Evolutionary conservation across 139 green algal genomes (phyloP).

Genomic region (Volvox reticuliferus): DNA sequence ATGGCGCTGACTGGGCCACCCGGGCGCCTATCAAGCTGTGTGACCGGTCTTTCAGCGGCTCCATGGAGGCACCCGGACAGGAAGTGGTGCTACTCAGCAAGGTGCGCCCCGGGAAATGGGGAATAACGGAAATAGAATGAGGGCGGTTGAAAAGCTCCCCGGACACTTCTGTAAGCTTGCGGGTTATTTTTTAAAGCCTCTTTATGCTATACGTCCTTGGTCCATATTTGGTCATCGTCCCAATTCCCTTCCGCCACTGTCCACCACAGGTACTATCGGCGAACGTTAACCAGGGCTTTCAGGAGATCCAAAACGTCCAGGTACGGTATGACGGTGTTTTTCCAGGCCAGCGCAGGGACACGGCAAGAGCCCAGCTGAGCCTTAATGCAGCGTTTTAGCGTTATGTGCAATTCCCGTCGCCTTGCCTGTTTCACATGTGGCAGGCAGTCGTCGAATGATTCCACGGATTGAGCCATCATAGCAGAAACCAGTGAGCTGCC

Average conservation of each 20-base stretch:
- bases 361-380: no score
- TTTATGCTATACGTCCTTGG: background rate
- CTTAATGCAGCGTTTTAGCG: no score
- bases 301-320: slow-evolving; percentile 80
- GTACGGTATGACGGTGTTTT: background rate
- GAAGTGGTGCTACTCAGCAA: slow-evolving; percentile 76
- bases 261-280: slow-evolving; percentile 59
- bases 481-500: no score
- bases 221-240: background rate
- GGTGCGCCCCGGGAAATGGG: slow-evolving; percentile 36
- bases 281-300: slow-evolving; percentile 80
- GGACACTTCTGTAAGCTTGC: no score
- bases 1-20: slow-evolving; percentile 66
- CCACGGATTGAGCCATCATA: no score
- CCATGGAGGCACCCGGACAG: slow-evolving; percentile 51
- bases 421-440: no score
- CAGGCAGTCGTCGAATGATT: no score
- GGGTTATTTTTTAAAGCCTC: no score
- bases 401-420: no score
- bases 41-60: slow-evolving; percentile 62
- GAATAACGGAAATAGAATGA: no score
- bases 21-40: slow-evolving; percentile 92
- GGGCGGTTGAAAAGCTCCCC: no score
- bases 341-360: no score
- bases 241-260: background rate